Percentiles rank a stretch among this genome's conserved stretches.
phyloP scores from a whole-genome alignment of 108 stramenopile species.

The Pseudonitzschia multiseries region DNA sequence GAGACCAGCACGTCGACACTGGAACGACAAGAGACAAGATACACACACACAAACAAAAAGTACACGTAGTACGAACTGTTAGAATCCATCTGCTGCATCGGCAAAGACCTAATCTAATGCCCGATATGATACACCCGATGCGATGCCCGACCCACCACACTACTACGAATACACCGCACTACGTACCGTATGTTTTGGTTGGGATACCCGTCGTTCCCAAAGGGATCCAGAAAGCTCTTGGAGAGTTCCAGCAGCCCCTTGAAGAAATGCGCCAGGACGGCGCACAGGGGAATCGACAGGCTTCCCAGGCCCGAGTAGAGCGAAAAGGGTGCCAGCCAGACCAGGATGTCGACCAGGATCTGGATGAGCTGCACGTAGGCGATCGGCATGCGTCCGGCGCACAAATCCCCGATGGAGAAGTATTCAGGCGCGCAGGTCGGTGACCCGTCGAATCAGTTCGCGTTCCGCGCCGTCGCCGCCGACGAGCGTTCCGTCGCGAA shows the following conservation, averaged over 20 bases:
- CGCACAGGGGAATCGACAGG: conserved; percentile 13
- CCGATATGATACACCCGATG: no score
- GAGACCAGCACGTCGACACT: conserved; percentile 64
- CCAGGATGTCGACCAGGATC: conserved; percentile 56
- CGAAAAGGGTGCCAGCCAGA: conserved; percentile 48
- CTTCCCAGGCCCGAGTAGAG: conserved; percentile 28
- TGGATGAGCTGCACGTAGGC: conserved; percentile 72
- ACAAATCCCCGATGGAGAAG: conserved; percentile 55
- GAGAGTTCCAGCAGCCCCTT: conserved; percentile 13
- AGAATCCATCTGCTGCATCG: not conserved
- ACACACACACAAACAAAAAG: no score
- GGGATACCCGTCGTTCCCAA: conserved; percentile 46
- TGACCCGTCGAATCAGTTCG: conserved; percentile 45
- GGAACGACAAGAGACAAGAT: not conserved
- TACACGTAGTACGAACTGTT: not conserved
- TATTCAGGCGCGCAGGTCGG: conserved; percentile 49
- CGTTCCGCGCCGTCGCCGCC: conserved; percentile 52
- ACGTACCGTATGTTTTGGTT: conserved; percentile 48
- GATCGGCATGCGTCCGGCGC: conserved; percentile 66
- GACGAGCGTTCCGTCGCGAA: conserved; percentile 42
- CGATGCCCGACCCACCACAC: no score
- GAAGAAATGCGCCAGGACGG: conserved; percentile 13
- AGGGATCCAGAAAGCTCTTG: conserved; percentile 66
- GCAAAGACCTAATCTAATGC: no score
- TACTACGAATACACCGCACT: no score